phyloP scores from a whole-genome alignment of 2,329 filamentous ascomycete genomes.

The Akanthomyces dipterigenus region DNA sequence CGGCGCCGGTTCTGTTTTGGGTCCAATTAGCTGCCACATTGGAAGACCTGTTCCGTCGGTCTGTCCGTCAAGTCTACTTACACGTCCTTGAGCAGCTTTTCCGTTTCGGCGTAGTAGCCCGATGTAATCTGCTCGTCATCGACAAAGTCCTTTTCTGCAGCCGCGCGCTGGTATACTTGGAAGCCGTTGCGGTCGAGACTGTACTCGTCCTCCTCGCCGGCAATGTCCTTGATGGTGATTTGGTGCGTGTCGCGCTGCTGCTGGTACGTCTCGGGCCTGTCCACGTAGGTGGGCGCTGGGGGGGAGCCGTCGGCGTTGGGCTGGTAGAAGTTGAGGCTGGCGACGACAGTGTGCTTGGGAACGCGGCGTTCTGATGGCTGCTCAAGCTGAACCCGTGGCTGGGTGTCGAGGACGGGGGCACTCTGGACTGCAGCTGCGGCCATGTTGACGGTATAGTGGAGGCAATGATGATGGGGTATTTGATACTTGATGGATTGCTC shows the following conservation, averaged over 20 bases:
- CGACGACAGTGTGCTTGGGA: constrained; percentile 24
- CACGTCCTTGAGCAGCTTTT: constrained; percentile 58
- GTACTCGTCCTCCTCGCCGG: constrained; percentile 28
- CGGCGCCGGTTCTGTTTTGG: constrained; percentile 44
- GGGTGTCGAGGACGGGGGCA: constrained; percentile 5
- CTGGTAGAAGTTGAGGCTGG: constrained; percentile 33
- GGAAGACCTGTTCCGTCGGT: background rate
- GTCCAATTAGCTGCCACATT: background rate
- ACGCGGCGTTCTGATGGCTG: background rate
- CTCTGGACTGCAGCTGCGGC: constrained; percentile 19
- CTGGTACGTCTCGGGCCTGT: constrained; percentile 28
- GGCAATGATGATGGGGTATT: too few species aligned
- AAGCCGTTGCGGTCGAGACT: constrained; percentile 34
- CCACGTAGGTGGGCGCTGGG: constrained; percentile 29
- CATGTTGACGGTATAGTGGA: constrained; percentile 14
- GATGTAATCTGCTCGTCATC: constrained; percentile 57
- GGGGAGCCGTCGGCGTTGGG: constrained; percentile 35
- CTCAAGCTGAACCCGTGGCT: constrained; percentile 10
- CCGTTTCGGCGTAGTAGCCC: constrained; percentile 67
- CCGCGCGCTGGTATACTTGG: constrained; percentile 24
- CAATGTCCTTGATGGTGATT: constrained; percentile 29
- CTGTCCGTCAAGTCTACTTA: too few species aligned
- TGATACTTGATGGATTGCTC: too few species aligned
- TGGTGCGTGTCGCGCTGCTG: constrained; percentile 21
- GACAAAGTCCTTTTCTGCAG: constrained; percentile 30